Evolutionary conservation across 257 asterid genomes (phyloP).

Genomic region (Galeopsis tetrahit): DNA sequence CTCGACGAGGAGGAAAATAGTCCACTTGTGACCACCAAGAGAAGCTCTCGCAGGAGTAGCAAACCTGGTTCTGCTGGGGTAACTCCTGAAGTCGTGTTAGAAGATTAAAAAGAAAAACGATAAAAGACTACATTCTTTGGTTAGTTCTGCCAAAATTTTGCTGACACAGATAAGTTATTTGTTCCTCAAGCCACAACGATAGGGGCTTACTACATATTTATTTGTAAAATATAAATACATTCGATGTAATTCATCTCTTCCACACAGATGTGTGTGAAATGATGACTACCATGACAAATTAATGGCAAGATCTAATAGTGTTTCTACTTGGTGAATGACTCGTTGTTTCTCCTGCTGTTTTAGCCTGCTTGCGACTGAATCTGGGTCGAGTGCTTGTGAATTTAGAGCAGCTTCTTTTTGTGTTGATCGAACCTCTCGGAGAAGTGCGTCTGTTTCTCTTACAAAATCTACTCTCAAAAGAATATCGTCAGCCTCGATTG

Average conservation of each 20-base stretch:
- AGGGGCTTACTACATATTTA: constrained; percentile 9
- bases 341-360: constrained; percentile 93
- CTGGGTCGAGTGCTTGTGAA: constrained; percentile 69
- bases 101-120: neutral
- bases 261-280: neutral
- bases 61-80: constrained; percentile 41
- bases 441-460: constrained; percentile 73
- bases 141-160: constrained; percentile 32
- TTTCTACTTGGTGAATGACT: constrained; percentile 72
- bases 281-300: constrained; percentile 66
- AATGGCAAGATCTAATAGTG: constrained; percentile 78
- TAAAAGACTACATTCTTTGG: constrained; percentile 2
- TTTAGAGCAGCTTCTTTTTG: constrained; percentile 47
- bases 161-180: neutral
- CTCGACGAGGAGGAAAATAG: constrained; percentile 58
- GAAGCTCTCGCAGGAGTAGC: constrained; percentile 51
- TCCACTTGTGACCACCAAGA: constrained; percentile 63
- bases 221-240: constrained; percentile 24
- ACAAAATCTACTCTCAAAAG: constrained; percentile 88
- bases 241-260: neutral
- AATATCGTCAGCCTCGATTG: constrained; percentile 63
- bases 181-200: constrained; percentile 8
- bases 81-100: constrained; percentile 38
- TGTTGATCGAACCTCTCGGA: constrained; percentile 71
- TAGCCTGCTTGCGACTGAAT: constrained; percentile 71